These are phyloP conservation scores for Blastobotrys illinoisensis DNA, from an alignment of 1,139 yeast species.

Conservation along the genomic window DNA sequence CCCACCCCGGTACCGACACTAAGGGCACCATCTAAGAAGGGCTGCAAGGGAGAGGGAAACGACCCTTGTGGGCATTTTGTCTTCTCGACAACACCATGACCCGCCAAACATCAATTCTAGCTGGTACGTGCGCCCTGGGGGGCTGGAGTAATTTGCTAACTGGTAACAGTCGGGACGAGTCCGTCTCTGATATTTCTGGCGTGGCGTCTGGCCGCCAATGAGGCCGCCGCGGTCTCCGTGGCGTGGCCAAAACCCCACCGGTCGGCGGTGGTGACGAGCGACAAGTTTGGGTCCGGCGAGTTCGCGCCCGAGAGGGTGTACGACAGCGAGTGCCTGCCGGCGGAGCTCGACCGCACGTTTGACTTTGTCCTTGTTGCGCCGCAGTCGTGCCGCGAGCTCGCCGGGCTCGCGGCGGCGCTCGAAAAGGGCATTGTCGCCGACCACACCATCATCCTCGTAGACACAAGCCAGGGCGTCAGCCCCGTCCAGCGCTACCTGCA, in stretches of 20 bases:
- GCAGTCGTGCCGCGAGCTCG: slow-evolving; percentile 26
- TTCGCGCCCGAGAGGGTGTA: slow-evolving; percentile 17
- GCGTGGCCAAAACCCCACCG: slow-evolving; percentile 17
- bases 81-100: neutral
- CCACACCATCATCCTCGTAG: slow-evolving; percentile 29
- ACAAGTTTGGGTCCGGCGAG: slow-evolving; percentile 24
- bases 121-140: too few species aligned
- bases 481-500: slow-evolving; percentile 26
- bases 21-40: too few species aligned
- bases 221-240: slow-evolving; percentile 18
- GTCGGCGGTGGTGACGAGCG: slow-evolving; percentile 14
- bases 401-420: slow-evolving; percentile 24
- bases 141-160: too few species aligned
- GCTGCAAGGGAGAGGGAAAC: too few species aligned
- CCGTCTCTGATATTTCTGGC: slow-evolving; percentile 23
- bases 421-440: slow-evolving; percentile 22
- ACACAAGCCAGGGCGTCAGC: slow-evolving; percentile 25
- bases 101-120: slow-evolving; percentile 1
- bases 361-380: slow-evolving; percentile 29
- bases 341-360: slow-evolving; percentile 12
- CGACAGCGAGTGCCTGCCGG: slow-evolving; percentile 13
- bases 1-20: neutral
- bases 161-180: slow-evolving; percentile 26
- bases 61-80: neutral
- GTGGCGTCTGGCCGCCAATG: slow-evolving; percentile 24